Conservation (phyloP, 2,329 filamentous ascomycete genomes). For the Neopestalotiopsis clavispora region DNA sequence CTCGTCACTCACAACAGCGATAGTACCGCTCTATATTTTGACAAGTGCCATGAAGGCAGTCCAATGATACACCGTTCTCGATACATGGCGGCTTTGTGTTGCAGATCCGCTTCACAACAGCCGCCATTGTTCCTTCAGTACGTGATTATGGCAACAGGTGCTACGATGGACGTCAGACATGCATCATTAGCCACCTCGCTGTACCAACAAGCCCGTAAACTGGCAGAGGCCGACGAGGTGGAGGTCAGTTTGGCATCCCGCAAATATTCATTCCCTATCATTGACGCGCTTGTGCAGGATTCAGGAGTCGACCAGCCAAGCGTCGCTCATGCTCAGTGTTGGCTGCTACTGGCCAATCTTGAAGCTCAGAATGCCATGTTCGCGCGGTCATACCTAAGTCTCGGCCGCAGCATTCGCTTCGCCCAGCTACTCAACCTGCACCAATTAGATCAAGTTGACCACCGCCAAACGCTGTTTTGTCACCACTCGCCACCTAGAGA, state of each 20-base stretch:
- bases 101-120: neutral
- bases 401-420: neutral
- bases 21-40: neutral
- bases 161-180: neutral
- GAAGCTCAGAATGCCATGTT: slow-evolving; percentile 8
- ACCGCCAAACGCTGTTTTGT: neutral
- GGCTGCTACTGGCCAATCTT: slow-evolving; percentile 7
- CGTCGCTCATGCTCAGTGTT: neutral
- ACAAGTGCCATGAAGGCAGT: neutral
- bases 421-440: neutral
- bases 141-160: neutral
- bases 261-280: neutral
- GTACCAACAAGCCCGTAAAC: neutral
- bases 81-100: neutral
- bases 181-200: neutral
- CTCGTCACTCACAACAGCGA: neutral
- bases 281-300: neutral
- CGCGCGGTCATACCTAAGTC: neutral
- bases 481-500: neutral
- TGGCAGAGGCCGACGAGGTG: neutral
- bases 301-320: neutral
- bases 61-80: neutral
- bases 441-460: neutral
- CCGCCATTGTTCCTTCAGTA: neutral
- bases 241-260: neutral